phyloP scores from a whole-genome alignment of 768 basidiomycete genomes.

The Phlebiopsis flavidoalba region DNA sequence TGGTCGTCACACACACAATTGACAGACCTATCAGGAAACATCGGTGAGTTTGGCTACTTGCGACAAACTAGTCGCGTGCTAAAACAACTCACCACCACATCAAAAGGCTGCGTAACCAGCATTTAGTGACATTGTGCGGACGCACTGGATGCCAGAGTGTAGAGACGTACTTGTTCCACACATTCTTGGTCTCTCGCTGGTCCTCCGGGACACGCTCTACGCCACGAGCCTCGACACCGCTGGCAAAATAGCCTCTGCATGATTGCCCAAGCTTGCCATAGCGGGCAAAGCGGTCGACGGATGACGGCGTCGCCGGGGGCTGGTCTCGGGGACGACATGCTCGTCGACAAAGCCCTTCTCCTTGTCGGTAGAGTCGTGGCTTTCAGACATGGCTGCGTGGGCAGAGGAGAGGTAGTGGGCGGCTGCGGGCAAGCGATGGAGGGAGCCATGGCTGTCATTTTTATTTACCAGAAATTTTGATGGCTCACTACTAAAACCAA shows the following conservation, averaged over 20 bases:
- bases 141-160: not conserved
- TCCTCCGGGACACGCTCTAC: conserved; percentile 50
- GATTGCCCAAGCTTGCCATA: conserved; percentile 16
- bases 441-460: not conserved
- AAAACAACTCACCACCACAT: conserved; percentile 37
- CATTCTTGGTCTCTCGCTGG: conserved; percentile 38
- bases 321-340: conserved; percentile 6
- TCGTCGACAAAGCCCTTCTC: conserved; percentile 15
- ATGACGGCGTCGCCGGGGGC: conserved; percentile 17
- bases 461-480: conserved; percentile 5
- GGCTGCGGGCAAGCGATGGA: conserved; percentile 1
- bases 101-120: conserved; percentile 27
- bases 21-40: conserved; percentile 32
- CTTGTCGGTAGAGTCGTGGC: conserved; percentile 20
- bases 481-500: not conserved
- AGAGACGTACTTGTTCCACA: conserved; percentile 39
- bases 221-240: conserved; percentile 49
- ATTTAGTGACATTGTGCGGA: not conserved
- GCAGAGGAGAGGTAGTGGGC: not conserved
- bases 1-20: conserved; percentile 37
- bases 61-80: not conserved
- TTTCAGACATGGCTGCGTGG: conserved; percentile 7
- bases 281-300: conserved; percentile 19
- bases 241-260: conserved; percentile 35
- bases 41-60: not conserved